Base-by-base conservation (phyloP, 768 basidiomycete genomes). In the Leccinum incarnatum region DNA sequence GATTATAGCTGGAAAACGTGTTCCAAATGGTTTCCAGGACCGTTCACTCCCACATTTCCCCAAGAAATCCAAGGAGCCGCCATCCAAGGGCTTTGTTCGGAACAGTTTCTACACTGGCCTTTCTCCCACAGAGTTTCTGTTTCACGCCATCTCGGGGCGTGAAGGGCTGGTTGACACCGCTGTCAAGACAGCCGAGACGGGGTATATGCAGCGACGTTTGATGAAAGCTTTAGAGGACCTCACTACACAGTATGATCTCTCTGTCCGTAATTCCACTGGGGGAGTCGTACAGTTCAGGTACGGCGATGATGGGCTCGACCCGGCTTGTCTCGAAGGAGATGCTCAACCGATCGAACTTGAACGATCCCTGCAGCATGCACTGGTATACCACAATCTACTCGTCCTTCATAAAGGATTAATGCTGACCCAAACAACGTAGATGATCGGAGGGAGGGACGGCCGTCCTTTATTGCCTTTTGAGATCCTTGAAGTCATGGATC, bases 141-240 rank as follows among this genome's bases (percentile, higher is more conserved):
- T 98, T 79, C 97, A 99, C 75, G 97, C 97, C 55, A 98, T 99
- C 65, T 97, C 95, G 14, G 97, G 97, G 58, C 89, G 97, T 67
- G 97, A 98, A 77, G 97, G 97, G 75, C 76, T 99, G 54, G 96
- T 99, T 68, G 97, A 99, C 76, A 99, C 97, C 0, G 97, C 97
- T 25, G 97, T 99, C 75, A 99, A 99, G 77, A 99, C 97, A 0
- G 97, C 97, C 14, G 97, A 99, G 75, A 99, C 97, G 1, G 97
- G 97, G 45, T 99, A 99, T 77, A 99, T 99, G 96, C 94, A 96
- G 69, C 86, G 97, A 52, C 91, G 97, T 57, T 75, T 99, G 61
- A 98, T 99, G 97, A 99, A 99, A 72, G 96, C 96, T 2, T 75
- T 99, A 64, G 97, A 99, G 70, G 97, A 99, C 76, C 78, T 99